Evolutionary conservation across 495 filamentous ascomycete species (phyloP), one percentile per base, ranked within the genome.

Genomic region (Xylaria cubensis): DNA sequence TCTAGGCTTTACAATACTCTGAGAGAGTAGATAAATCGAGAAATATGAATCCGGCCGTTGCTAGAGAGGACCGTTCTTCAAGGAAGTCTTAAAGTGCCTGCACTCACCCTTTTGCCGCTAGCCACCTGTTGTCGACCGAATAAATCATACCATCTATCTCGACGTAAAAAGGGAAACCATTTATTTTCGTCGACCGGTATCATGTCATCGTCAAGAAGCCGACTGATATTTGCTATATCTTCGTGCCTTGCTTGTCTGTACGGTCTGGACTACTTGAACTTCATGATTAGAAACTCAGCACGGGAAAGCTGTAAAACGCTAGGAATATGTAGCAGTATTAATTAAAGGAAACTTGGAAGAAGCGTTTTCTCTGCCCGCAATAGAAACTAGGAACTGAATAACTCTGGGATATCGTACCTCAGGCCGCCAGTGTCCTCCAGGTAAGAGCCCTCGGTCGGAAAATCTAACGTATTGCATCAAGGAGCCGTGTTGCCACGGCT

Each of bases 91-190:
- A 39, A 61, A 36, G 1, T 64, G 29, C 21, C 8, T 44, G 61
- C 12, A 64, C 61, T 64, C 39, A 64, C 61, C 2, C 1, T 26
- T 44, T 64, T 29, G 21, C 61, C 61, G 9, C 32, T 59, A 4
- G 55, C 4, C 29, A 59, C 58, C n/a, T 21, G 29, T 36, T 39
- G 9, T 61, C 9, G 15, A 6, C 58, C 58, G 19, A 39, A 39
- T 19, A 21, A 7, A 36, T 64, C 61, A 21, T 42, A 44, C 61
- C 61, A 64, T 64, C 61, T 64, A 29, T 64, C 36, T 44, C 61
- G 36, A 42, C 39, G 61, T 0, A 64, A 44, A 64, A 44, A 64
- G 4, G 21, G 36, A 44, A 64, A 29, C 61, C 61, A 64, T 9
- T 13, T 44, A 17, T 64, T n/a, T 44, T 64, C 61, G 61, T 64